phyloP scores from a whole-genome alignment of 805 yeast genomes.

The Sugiyamaella lignohabitans region DNA sequence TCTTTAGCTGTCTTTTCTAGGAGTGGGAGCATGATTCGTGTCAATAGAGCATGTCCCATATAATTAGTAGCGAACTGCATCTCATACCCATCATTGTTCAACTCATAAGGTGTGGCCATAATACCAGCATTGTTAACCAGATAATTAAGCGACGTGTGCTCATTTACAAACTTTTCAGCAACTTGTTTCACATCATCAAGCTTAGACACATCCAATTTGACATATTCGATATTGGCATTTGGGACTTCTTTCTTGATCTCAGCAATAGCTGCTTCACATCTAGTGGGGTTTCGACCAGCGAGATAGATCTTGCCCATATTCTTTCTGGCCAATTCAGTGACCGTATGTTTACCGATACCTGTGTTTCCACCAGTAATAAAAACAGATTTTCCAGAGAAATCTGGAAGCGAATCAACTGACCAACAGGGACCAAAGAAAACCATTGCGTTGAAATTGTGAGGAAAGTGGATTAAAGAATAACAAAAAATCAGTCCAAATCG shows the following conservation, averaged over 20 bases:
- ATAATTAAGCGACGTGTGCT: slow-evolving; percentile 30
- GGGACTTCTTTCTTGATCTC: slow-evolving; percentile 25
- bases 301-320: slow-evolving; percentile 33
- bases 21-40: slow-evolving; percentile 25
- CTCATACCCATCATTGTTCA: slow-evolving; percentile 66
- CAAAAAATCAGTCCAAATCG: too few relatives aligned
- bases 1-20: not conserved
- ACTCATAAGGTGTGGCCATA: slow-evolving; percentile 63
- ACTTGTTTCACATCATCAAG: slow-evolving; percentile 37
- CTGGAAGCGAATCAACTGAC: slow-evolving; percentile 21
- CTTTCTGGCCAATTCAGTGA: slow-evolving; percentile 29
- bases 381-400: slow-evolving; percentile 31
- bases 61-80: slow-evolving; percentile 74
- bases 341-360: slow-evolving; percentile 34
- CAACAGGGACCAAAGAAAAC: not conserved
- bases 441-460: too few relatives aligned
- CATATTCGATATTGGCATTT: slow-evolving; percentile 30
- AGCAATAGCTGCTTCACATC: slow-evolving; percentile 29
- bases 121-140: slow-evolving; percentile 75
- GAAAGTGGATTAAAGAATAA: too few relatives aligned
- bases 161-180: slow-evolving; percentile 24
- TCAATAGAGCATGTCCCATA: slow-evolving; percentile 66
- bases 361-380: slow-evolving; percentile 33
- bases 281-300: slow-evolving; percentile 34
- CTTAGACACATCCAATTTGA: slow-evolving; percentile 33